Evolutionary conservation across 2,329 filamentous ascomycete genomes (phyloP).

Genomic region (Fusarium verticillioides): DNA sequence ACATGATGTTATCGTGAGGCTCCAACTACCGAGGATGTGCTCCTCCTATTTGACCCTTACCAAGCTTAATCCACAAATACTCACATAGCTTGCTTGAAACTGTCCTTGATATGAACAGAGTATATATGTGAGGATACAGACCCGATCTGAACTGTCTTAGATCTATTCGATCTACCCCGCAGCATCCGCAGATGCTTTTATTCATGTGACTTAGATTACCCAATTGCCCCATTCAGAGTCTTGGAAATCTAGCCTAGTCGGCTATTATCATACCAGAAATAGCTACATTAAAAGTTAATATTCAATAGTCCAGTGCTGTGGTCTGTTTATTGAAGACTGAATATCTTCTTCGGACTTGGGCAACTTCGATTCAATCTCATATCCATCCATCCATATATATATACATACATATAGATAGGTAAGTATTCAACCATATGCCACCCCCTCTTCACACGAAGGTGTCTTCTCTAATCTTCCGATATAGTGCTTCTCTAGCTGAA

Average conservation of each 20-base stretch:
- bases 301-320: not conserved
- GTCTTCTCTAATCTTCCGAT: accelerated
- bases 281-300: not conserved
- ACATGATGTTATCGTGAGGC: not conserved
- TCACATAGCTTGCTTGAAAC: too few relatives aligned
- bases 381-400: not conserved
- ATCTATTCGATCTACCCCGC: constrained; percentile 15
- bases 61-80: too few relatives aligned
- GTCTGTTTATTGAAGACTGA: not conserved
- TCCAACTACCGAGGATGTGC: not conserved
- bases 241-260: not conserved
- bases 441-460: not conserved
- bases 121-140: not conserved
- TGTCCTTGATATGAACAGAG: not conserved
- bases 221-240: not conserved
- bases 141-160: not conserved
- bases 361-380: not conserved
- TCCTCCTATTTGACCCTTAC: not conserved
- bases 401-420: not conserved
- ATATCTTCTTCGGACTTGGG: not conserved
- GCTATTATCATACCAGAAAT: not conserved
- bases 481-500: not conserved
- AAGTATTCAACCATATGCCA: not conserved
- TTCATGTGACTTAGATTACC: constrained; percentile 31
- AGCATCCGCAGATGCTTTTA: constrained; percentile 17